phyloP scores from a whole-genome alignment of 805 yeast species.

The Barnettozyma wickerhamii region DNA sequence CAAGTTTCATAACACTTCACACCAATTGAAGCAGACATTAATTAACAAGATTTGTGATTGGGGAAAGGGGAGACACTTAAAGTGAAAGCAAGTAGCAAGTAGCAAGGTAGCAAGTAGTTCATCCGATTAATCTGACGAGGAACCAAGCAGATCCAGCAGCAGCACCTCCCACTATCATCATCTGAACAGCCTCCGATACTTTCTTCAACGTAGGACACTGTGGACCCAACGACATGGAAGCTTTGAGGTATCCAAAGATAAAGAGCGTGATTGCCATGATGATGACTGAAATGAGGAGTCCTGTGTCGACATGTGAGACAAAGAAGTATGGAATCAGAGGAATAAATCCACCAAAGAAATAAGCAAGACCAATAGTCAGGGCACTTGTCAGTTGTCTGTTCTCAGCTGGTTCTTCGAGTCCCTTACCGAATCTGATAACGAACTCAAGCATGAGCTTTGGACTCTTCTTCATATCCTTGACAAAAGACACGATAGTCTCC shows the following conservation, averaged over 20 bases:
- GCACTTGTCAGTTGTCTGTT: slow-evolving; percentile 88
- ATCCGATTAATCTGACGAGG: slow-evolving; percentile 74
- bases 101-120: not conserved
- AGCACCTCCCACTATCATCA: slow-evolving; percentile 93
- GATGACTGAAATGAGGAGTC: slow-evolving; percentile 66
- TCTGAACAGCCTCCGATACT: slow-evolving; percentile 77
- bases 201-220: slow-evolving; percentile 60
- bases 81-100: not conserved
- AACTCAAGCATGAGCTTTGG: slow-evolving; percentile 83
- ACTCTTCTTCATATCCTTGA: slow-evolving; percentile 70
- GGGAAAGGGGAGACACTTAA: too few relatives aligned
- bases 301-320: slow-evolving; percentile 67
- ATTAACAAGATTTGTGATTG: too few relatives aligned
- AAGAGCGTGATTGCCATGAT: slow-evolving; percentile 86
- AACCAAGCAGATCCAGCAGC: slow-evolving; percentile 98
- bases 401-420: slow-evolving; percentile 93
- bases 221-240: slow-evolving; percentile 78
- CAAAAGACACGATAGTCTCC: slow-evolving; percentile 66
- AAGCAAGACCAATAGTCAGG: slow-evolving; percentile 81
- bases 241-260: slow-evolving; percentile 81
- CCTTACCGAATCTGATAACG: slow-evolving; percentile 82
- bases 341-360: slow-evolving; percentile 88
- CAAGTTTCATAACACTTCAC: too few relatives aligned
- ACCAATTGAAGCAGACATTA: too few relatives aligned
- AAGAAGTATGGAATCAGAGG: slow-evolving; percentile 92